Evolutionary conservation across 2,329 filamentous ascomycete genomes (phyloP).

Genomic region (Microascus cirrosus): DNA sequence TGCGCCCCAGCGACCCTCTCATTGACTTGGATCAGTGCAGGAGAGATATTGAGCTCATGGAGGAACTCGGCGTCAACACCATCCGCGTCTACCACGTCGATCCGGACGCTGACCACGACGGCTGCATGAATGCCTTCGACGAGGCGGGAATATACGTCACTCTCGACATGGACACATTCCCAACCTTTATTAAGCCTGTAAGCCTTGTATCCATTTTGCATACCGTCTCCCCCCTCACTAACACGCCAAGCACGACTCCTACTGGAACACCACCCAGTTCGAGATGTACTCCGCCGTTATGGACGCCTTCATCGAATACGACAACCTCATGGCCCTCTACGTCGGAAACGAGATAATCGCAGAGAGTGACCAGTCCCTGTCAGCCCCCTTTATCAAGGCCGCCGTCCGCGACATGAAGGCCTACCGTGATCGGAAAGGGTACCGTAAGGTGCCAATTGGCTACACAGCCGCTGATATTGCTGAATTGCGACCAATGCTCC

Average conservation of each 20-base stretch:
- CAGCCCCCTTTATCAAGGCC: slow-evolving; percentile 75
- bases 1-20: slow-evolving; percentile 57
- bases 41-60: slow-evolving; percentile 67
- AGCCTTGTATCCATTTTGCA: slow-evolving; percentile 12
- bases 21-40: slow-evolving; percentile 64
- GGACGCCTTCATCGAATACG: slow-evolving; percentile 65
- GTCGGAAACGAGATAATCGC: slow-evolving; percentile 83
- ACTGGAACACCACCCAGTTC: slow-evolving; percentile 65
- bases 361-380: slow-evolving; percentile 41
- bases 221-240: not conserved
- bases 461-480: slow-evolving; percentile 83
- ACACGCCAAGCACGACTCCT: slow-evolving; percentile 36
- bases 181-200: slow-evolving; percentile 55
- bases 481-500: slow-evolving; percentile 48
- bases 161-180: slow-evolving; percentile 70
- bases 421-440: slow-evolving; percentile 63
- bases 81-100: slow-evolving; percentile 88
- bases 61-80: slow-evolving; percentile 67
- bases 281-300: slow-evolving; percentile 59
- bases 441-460: slow-evolving; percentile 72
- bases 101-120: slow-evolving; percentile 55
- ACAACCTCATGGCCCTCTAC: slow-evolving; percentile 77
- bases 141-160: slow-evolving; percentile 76
- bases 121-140: slow-evolving; percentile 71
- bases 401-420: slow-evolving; percentile 73